phyloP scores from a whole-genome alignment of 2,329 filamentous ascomycete species.

The Emericellopsis atlantica region DNA sequence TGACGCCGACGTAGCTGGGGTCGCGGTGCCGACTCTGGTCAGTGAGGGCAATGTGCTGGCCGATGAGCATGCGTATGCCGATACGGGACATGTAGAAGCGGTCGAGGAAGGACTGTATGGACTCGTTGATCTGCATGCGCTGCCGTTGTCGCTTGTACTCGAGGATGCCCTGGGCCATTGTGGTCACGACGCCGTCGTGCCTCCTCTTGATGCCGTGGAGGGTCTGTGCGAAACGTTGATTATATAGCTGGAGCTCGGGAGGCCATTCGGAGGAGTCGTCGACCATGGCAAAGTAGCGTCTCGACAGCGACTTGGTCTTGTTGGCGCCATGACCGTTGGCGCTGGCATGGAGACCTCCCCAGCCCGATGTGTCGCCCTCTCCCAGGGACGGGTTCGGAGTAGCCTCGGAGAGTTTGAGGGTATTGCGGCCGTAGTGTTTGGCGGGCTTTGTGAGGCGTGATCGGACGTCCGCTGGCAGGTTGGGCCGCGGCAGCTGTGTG shows the following conservation, averaged over 20 bases:
- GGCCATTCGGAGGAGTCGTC: constrained; percentile 88
- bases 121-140: constrained; percentile 95
- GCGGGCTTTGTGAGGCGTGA: constrained; percentile 63
- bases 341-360: constrained; percentile 27
- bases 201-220: constrained; percentile 89
- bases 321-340: constrained; percentile 31
- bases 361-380: constrained; percentile 66
- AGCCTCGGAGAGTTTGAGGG: constrained; percentile 63
- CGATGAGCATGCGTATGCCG: constrained; percentile 97
- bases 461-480: constrained; percentile 61
- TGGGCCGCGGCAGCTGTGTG: constrained; percentile 69
- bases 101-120: constrained; percentile 94
- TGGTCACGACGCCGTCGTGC: constrained; percentile 95
- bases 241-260: constrained; percentile 87
- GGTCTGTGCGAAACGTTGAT: constrained; percentile 77
- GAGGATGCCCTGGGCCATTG: constrained; percentile 92
- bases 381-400: constrained; percentile 84
- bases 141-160: constrained; percentile 96
- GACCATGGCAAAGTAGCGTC: constrained; percentile 76
- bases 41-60: constrained; percentile 92
- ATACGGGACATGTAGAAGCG: constrained; percentile 99
- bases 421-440: constrained; percentile 40
- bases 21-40: constrained; percentile 85
- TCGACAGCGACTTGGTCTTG: constrained; percentile 34
- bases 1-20: constrained; percentile 93